phyloP scores from a whole-genome alignment of 1,284 basidiomycete genomes.

The Psilocybe mexicana region DNA sequence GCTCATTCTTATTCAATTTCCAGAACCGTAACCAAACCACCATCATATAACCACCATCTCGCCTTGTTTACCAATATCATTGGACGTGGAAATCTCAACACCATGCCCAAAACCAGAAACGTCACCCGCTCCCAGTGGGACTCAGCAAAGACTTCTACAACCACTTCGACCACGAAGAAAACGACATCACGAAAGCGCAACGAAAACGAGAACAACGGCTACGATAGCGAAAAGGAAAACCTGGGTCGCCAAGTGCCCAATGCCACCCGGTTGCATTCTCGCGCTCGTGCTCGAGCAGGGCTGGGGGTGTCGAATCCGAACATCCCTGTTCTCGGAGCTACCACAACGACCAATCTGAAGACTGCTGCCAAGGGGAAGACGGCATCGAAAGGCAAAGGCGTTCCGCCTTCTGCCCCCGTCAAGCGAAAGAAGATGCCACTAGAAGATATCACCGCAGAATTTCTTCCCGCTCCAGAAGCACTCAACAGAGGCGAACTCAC shows the following conservation, averaged over 20 bases:
- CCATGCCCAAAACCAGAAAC: slow-evolving; percentile 33
- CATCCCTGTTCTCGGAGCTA: slow-evolving; percentile 9
- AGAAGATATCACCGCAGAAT: slow-evolving; percentile 33
- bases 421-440: slow-evolving; percentile 30
- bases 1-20: neutral
- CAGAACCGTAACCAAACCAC: neutral
- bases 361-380: slow-evolving; percentile 12
- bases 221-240: slow-evolving; percentile 31
- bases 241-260: slow-evolving; percentile 4
- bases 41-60: neutral
- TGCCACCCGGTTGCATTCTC: slow-evolving; percentile 17
- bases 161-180: neutral
- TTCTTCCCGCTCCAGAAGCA: slow-evolving; percentile 26
- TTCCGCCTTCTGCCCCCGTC: slow-evolving; percentile 17
- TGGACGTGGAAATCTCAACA: neutral
- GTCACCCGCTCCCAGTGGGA: slow-evolving; percentile 29
- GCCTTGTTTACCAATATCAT: neutral
- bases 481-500: slow-evolving; percentile 24
- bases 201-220: slow-evolving; percentile 20
- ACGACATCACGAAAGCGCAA: slow-evolving; percentile 12
- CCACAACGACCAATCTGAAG: slow-evolving; percentile 2
- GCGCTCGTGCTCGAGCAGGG: slow-evolving; percentile 16
- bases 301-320: slow-evolving; percentile 15
- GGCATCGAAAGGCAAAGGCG: slow-evolving; percentile 22
- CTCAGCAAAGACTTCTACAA: slow-evolving; percentile 15